Base-by-base conservation (phyloP, 2,329 filamentous ascomycete genomes). In the Microascus cirrosus region DNA sequence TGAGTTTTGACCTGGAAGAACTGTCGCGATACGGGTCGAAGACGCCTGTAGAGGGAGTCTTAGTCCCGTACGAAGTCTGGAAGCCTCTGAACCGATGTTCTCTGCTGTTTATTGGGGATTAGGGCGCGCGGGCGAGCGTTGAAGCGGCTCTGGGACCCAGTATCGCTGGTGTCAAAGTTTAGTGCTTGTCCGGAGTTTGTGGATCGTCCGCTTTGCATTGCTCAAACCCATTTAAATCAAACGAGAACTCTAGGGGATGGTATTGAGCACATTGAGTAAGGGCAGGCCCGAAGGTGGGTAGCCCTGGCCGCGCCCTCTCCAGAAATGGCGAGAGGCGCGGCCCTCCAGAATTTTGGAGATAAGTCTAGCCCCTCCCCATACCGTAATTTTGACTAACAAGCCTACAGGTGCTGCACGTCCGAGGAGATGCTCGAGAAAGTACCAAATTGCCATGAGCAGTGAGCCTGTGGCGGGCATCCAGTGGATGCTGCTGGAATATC, bases 91-190 rank as follows among this genome's bases (percentile, higher is more conserved):
- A 54, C 59, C 53, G 50, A 39, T 35, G 55, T 59, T 56, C 28
- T 32, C 28, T 32, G 59, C 58, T 53, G 56, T 57, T 32, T 59
- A 53, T 58, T 39, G 61, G 59, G 54, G 58, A 53, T 58, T 50
- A 42, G 45, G 53, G 56, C 51, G 58, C 58, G 45, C n/a, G 8
- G 12, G n/a, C 3, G 58, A 57, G 60, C 60, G 61, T 59, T 59
- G 63, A 64, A 67, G 68, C 69, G 65, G 68, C 66, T 65, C 72
- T 73, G 79, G 90, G 89, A 90, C 89, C 88, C 90, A 90, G 90
- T 88, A 83, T 70, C 86, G 82, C 88, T 91, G 90, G 88, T 77
- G 86, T 95, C 90, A 95, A 90, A 91, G 90, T 78, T 85, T 90
- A 77, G 89, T 79, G 81, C 90, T 93, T 92, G 89, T 93, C 89